Percentiles rank a stretch among this genome's conserved stretches.
These are phyloP conservation scores for Crataegus laevigata DNA, from an alignment of 306 rosid genomes.

Conservation along the genomic window DNA sequence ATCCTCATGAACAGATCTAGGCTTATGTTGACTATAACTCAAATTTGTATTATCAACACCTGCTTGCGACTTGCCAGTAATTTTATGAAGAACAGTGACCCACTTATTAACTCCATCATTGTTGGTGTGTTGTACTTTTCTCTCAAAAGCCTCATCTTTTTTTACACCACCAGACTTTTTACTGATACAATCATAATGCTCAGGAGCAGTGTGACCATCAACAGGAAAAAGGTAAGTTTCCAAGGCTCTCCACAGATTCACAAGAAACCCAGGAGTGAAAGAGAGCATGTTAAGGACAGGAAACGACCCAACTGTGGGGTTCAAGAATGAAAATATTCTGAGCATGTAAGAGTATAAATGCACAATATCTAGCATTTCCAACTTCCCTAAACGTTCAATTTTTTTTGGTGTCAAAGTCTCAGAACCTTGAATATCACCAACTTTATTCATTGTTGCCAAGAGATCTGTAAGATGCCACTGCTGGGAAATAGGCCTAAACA, in stretches of 20 bases:
- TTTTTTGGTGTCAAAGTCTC: constrained; percentile 25
- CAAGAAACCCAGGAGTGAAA: constrained; percentile 89
- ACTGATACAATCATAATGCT: constrained; percentile 16
- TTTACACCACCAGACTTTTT: constrained; percentile 25
- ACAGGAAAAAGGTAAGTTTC: constrained; percentile 55
- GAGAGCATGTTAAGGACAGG: constrained; percentile 88
- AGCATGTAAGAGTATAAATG: constrained; percentile 70
- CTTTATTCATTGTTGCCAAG: constrained; percentile 40
- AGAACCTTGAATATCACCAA: constrained; percentile 16
- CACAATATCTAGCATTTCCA: constrained; percentile 61
- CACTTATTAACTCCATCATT: constrained; percentile 70
- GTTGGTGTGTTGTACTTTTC: constrained; percentile 38
- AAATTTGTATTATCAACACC: constrained; percentile 24
- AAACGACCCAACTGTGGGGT: constrained; percentile 62
- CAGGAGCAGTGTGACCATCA: constrained; percentile 32
- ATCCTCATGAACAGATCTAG: constrained; percentile 41
- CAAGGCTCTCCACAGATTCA: constrained; percentile 60
- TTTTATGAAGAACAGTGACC: constrained; percentile 62
- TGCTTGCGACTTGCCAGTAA: constrained; percentile 63
- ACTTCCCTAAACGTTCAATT: constrained; percentile 32
- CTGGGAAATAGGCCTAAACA: constrained; percentile 74
- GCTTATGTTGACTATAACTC: constrained; percentile 32
- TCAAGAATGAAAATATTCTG: constrained; percentile 56
- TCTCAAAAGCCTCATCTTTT: constrained; percentile 40
- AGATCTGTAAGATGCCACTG: constrained; percentile 87